phyloP scores from a whole-genome alignment of 1,284 basidiomycete species.

The Rhodotorula sp. region DNA sequence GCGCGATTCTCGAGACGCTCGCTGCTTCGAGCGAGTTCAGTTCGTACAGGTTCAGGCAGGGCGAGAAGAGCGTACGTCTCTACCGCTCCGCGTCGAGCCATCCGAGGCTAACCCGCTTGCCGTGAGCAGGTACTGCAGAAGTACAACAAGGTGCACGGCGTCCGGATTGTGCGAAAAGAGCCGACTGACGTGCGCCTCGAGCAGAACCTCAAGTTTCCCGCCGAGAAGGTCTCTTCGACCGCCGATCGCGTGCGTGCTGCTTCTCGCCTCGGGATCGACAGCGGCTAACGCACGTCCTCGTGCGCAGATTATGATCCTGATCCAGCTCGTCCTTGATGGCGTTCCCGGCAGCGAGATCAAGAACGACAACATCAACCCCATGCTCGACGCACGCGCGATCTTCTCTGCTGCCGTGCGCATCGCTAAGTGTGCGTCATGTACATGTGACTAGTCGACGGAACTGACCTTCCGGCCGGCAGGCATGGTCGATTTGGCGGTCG shows the following conservation, averaged over 20 bases:
- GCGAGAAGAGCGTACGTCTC: slow-evolving; percentile 46
- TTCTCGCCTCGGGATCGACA: not conserved
- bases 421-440: slow-evolving; percentile 32
- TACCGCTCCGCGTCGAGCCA: too few species aligned
- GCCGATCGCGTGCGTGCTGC: slow-evolving; percentile 35
- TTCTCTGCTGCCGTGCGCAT: slow-evolving; percentile 36
- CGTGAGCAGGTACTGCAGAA: slow-evolving; percentile 13
- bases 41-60: slow-evolving; percentile 49
- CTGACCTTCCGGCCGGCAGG: not conserved
- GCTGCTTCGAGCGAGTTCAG: slow-evolving; percentile 48
- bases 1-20: slow-evolving; percentile 43
- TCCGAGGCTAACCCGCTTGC: not conserved
- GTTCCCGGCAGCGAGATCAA: slow-evolving; percentile 37
- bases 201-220: slow-evolving; percentile 37
- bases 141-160: slow-evolving; percentile 32
- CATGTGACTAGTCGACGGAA: too few species aligned
- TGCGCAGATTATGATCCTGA: slow-evolving; percentile 27
- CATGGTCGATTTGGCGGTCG: slow-evolving; percentile 41
- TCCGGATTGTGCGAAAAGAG: too few species aligned
- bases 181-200: not conserved
- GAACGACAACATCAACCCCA: slow-evolving; percentile 32
- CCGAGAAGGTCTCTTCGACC: slow-evolving; percentile 33
- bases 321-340: slow-evolving; percentile 40
- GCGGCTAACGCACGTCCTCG: not conserved
- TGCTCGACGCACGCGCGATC: slow-evolving; percentile 32